phyloP scores from a whole-genome alignment of 345 rosid genomes.

The Hypericum perforatum region DNA sequence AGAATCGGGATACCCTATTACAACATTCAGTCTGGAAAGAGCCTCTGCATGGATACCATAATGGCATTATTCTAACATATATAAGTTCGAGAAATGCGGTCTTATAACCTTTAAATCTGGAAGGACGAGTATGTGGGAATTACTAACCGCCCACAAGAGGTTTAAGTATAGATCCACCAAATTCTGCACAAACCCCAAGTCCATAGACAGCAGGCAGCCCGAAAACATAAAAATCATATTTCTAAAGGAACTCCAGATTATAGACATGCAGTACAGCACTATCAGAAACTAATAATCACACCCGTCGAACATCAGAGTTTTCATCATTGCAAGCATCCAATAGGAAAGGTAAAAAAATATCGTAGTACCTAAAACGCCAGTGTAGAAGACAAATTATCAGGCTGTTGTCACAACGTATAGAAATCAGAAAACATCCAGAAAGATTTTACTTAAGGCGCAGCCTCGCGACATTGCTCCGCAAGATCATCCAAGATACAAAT shows the following conservation, averaged over 20 bases:
- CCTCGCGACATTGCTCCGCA: background rate
- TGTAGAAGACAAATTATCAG: no score
- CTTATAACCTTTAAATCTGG: no score
- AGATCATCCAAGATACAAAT: slow-evolving; percentile 2
- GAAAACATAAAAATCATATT: background rate
- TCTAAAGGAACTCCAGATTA: background rate
- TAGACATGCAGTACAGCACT: no score
- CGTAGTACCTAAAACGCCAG: slow-evolving; percentile 6
- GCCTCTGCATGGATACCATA: no score
- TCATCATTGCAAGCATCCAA: slow-evolving; percentile 6
- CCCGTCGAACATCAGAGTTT: no score
- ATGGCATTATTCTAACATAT: no score
- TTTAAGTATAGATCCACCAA: slow-evolving; percentile 9
- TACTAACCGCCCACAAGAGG: no score
- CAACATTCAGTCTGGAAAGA: slow-evolving; percentile 2
- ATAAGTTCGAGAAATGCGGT: no score
- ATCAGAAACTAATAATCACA: no score
- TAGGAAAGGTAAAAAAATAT: slow-evolving; percentile 1
- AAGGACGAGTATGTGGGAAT: background rate
- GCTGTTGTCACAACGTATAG: no score
- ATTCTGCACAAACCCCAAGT: slow-evolving; percentile 8
- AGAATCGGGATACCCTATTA: slow-evolving; percentile 4
- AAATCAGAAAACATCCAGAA: no score
- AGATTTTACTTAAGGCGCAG: slow-evolving; percentile 1
- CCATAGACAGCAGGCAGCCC: slow-evolving; percentile 12